Base-by-base conservation (phyloP, 2,329 filamentous ascomycete species). In the Colletotrichum lindemuthianum region DNA sequence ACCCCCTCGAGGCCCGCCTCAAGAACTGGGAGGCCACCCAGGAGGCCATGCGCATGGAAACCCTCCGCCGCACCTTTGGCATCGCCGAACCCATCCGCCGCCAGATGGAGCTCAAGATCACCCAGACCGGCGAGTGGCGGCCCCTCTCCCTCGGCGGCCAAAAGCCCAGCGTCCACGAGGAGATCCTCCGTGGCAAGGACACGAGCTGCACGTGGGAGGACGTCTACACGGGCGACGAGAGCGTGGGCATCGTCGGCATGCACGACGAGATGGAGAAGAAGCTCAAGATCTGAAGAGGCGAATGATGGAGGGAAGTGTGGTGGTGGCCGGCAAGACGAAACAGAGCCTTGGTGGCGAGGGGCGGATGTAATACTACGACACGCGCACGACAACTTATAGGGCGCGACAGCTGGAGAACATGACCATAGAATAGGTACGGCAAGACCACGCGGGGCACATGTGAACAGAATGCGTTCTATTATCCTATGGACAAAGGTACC, bases 251-350 rank as follows among this genome's bases (percentile, higher is more conserved):
- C 45, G 87, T 90, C 32, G 88, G 90, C 57, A 89, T 97, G 79
- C 93, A 97, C 72, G 90, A 92, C 61, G 95, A 98, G 87, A 93
- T 97, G 88, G 95, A 97, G 88, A 87, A 88, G 79, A 92, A 93
- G 85, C 82, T 97, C 78, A 91, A 89, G 85, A 96, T 97, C 76
- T 81, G 82, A 48, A 16, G 15, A 5, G 9, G 2, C 0, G 34
- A 8, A 33, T 1, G 12, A 83, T 77, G 54, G 58, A 16, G 16
- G 54, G 56, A 65, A 51, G 55, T 51, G 49, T 40, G 60, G 24
- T 24, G 24, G 24, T 24, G 24, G 24, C 24, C 24, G 53, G 49
- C 40, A 49, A 49, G 52, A 44, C 12, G 47, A 15, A 9, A n/a
- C n/a, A 8, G 32, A 54, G 52, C 24, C 24, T 24, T 24, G 54